Evolutionary conservation across 495 filamentous ascomycete genomes (phyloP), one percentile per base, ranked within the genome.

Genomic region (Aspergillus nidulans): DNA sequence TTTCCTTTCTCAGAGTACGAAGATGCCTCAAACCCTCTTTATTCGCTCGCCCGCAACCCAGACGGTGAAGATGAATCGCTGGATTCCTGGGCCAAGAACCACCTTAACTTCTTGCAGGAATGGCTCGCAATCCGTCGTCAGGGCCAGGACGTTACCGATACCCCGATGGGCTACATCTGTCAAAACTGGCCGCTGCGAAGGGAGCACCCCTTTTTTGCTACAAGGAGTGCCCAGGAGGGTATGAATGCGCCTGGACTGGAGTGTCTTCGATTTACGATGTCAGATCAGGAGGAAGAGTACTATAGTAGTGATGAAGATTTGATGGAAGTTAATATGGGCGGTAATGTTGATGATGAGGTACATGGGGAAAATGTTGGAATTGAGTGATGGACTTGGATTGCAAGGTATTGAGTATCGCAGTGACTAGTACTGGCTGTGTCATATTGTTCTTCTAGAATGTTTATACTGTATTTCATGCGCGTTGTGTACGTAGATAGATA

Each of bases 161-260:
- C 81, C 0, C 81, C 78, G 1, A 80, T 84, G 73, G 81, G 81
- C 0, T 77, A 77, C 55, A 65, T 84, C 6, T 78, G 75, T 41
- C 74, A 72, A 0, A 76, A 73, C 1, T 66, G 69, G 56, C 61
- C 59, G 10, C 65, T 83, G n/a, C 63, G 57, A 9, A 36, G 49
- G 34, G 65, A 65, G 12, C 76, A 77, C 53, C 71, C 77, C 0
- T 80, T 82, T 61, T 81, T 81, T 16, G n/a, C 45, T 1, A 16
- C 43, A 7, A 49, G 16, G 16, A 6, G 20, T 1, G 16, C 36
- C 45, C 41, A 41, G 13, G n/a, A 25, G 1, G 26, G 30, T 6
- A 43, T 34, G 6, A 48, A 49, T 42, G 20, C 15, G 13, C 26
- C 23, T n/a, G 45, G 45, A 6, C 53, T 56, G 7, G 23, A 49